Evolutionary conservation across 2,329 filamentous ascomycete genomes (phyloP).

Genomic region (Helicocarpus griseus): DNA sequence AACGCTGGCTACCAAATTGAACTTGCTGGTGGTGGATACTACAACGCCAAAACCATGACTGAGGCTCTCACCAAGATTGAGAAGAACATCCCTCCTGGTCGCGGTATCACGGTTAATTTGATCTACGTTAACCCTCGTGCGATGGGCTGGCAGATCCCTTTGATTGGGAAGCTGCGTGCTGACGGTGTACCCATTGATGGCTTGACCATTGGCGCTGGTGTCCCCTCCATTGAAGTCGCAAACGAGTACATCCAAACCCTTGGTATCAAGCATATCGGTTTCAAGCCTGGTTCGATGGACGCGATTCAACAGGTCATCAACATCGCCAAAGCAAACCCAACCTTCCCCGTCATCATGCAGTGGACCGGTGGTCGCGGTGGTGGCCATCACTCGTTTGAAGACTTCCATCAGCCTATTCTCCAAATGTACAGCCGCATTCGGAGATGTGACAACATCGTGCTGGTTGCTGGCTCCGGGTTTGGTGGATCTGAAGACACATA

Average conservation of each 20-base stretch:
- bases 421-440: constrained; percentile 86
- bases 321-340: constrained; percentile 87
- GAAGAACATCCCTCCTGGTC: constrained; percentile 69
- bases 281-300: constrained; percentile 86
- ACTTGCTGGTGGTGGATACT: constrained; percentile 82
- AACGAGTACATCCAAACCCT: constrained; percentile 91
- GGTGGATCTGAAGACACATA: constrained; percentile 85
- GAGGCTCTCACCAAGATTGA: constrained; percentile 77
- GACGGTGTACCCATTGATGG: constrained; percentile 88
- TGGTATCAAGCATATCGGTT: constrained; percentile 83
- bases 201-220: constrained; percentile 83
- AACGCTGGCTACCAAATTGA: constrained; percentile 93
- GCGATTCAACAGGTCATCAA: constrained; percentile 85
- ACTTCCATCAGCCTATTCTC: constrained; percentile 86
- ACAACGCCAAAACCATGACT: constrained; percentile 71
- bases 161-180: constrained; percentile 67
- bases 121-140: constrained; percentile 85
- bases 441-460: constrained; percentile 73
- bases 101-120: constrained; percentile 80
- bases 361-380: constrained; percentile 93
- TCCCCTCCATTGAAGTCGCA: constrained; percentile 85
- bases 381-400: constrained; percentile 89
- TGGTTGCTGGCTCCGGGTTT: constrained; percentile 86
- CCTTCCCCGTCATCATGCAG: constrained; percentile 84
- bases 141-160: constrained; percentile 86